Percentiles rank a stretch among this genome's conserved stretches.
phyloP scores from a whole-genome alignment of 2,329 filamentous ascomycete genomes.

The Microcera coccophila region DNA sequence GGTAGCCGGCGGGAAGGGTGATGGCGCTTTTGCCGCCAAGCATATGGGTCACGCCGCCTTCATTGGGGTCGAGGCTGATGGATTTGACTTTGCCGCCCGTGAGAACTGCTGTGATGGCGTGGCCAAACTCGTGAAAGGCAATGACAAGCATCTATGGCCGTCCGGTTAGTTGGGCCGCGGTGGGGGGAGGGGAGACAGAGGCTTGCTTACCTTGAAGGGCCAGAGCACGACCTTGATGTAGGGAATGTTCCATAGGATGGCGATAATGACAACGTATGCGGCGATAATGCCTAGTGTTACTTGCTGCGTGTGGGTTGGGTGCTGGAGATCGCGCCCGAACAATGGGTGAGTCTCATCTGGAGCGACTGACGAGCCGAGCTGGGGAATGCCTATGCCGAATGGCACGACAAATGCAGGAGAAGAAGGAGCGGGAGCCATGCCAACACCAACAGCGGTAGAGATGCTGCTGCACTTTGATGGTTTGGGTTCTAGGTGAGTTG shows the following conservation, averaged over 20 bases:
- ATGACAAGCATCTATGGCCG: slow-evolving; percentile 68
- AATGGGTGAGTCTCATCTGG: slow-evolving; percentile 27
- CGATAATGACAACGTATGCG: slow-evolving; percentile 69
- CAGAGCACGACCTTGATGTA: slow-evolving; percentile 71
- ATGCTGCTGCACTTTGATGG: no score
- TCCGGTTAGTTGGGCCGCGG: not conserved
- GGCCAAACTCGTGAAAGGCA: slow-evolving; percentile 76
- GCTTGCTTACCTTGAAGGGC: slow-evolving; percentile 68
- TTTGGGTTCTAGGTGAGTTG: not conserved
- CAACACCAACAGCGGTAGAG: no score
- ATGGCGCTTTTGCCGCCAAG: slow-evolving; percentile 65
- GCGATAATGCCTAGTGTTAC: slow-evolving; percentile 69
- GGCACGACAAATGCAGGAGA: slow-evolving; percentile 12
- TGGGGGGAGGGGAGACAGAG: not conserved
- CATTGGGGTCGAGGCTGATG: slow-evolving; percentile 71
- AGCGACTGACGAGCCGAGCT: slow-evolving; percentile 6
- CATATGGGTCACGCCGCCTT: slow-evolving; percentile 77
- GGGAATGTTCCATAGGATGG: slow-evolving; percentile 74
- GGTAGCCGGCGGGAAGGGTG: slow-evolving; percentile 72
- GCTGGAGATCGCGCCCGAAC: slow-evolving; percentile 49
- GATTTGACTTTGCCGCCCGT: slow-evolving; percentile 72
- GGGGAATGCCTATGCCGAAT: slow-evolving; percentile 13
- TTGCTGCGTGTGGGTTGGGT: slow-evolving; percentile 63
- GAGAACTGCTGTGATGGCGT: slow-evolving; percentile 67
- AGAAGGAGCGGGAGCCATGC: slow-evolving; percentile 20